Evolutionary conservation across 2,329 filamentous ascomycete species (phyloP).

Genomic region (Aspergillus transmontanensis): DNA sequence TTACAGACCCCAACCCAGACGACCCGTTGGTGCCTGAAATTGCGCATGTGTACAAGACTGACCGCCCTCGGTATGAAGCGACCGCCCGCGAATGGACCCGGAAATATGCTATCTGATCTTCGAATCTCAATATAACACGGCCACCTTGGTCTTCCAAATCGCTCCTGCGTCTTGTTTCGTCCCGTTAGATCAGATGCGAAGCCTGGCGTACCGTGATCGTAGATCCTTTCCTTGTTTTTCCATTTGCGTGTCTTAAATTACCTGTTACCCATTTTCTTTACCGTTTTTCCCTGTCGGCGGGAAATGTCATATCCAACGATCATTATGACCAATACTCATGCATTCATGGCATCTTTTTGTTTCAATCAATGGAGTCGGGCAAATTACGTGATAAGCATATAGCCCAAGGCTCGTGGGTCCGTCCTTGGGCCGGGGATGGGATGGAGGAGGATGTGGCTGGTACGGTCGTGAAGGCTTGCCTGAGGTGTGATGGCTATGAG

Average conservation of each 20-base stretch:
- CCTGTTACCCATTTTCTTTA: constrained; percentile 18
- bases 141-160: constrained; percentile 30
- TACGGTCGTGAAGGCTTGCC: constrained; percentile 15
- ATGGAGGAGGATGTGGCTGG: constrained; percentile 17
- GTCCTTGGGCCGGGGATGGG: constrained; percentile 15
- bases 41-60: constrained; percentile 99
- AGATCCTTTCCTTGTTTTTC: constrained; percentile 35
- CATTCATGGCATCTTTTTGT: constrained; percentile 42
- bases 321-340: constrained; percentile 41
- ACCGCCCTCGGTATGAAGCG: constrained; percentile 91
- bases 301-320: constrained; percentile 41
- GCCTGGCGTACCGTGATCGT: constrained; percentile 43
- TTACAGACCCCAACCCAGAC: constrained; percentile 98
- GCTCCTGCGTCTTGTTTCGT: constrained; percentile 30
- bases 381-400: constrained; percentile 24
- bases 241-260: constrained; percentile 26
- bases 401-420: constrained; percentile 16
- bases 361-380: constrained; percentile 27
- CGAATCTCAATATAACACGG: constrained; percentile 27
- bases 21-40: constrained; percentile 98
- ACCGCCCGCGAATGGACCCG: constrained; percentile 98
- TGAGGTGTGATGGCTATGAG: constrained; percentile 3
- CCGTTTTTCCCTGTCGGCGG: constrained; percentile 28
- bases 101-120: constrained; percentile 89
- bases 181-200: constrained; percentile 41